phyloP scores from a whole-genome alignment of 306 rosid species.

The Carpinus viminea region DNA sequence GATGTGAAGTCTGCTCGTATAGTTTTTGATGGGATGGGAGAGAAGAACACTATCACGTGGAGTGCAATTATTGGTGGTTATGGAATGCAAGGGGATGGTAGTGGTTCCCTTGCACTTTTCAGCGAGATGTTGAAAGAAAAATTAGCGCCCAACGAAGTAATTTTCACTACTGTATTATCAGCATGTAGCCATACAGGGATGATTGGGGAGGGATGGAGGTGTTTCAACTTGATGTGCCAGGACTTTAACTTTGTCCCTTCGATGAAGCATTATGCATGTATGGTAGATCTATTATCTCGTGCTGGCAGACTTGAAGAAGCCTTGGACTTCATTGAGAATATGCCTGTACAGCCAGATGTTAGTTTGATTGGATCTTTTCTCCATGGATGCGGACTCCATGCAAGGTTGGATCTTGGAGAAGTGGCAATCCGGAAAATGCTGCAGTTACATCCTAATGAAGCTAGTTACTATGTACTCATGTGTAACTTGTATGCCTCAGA shows the following conservation, averaged over 20 bases:
- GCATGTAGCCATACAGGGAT: conserved; percentile 84
- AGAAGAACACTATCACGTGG: conserved; percentile 69
- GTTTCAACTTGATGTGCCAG: conserved; percentile 56
- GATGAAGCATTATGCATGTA: conserved; percentile 75
- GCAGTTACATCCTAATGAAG: conserved; percentile 62
- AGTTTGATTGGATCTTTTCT: conserved; percentile 79
- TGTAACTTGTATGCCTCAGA: conserved; percentile 74
- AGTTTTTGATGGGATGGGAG: conserved; percentile 65
- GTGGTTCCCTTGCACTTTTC: conserved; percentile 60
- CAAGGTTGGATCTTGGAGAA: conserved; percentile 74
- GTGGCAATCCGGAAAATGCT: conserved; percentile 61
- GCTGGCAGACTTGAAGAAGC: conserved; percentile 79
- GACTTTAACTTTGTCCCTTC: conserved; percentile 59
- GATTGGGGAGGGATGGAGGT: conserved; percentile 66
- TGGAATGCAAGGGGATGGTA: conserved; percentile 72
- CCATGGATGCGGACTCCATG: conserved; percentile 82
- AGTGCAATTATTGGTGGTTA: conserved; percentile 77
- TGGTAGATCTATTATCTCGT: conserved; percentile 73
- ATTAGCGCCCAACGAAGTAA: conserved; percentile 56
- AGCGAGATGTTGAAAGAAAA: conserved; percentile 59
- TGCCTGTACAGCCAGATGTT: conserved; percentile 59
- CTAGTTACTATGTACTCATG: conserved; percentile 73
- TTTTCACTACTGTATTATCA: conserved; percentile 58
- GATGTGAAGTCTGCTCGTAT: conserved; percentile 60
- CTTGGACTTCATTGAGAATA: conserved; percentile 52